Conservation (phyloP, 345 rosid genomes). For the Eucalyptus sideroxylon region DNA sequence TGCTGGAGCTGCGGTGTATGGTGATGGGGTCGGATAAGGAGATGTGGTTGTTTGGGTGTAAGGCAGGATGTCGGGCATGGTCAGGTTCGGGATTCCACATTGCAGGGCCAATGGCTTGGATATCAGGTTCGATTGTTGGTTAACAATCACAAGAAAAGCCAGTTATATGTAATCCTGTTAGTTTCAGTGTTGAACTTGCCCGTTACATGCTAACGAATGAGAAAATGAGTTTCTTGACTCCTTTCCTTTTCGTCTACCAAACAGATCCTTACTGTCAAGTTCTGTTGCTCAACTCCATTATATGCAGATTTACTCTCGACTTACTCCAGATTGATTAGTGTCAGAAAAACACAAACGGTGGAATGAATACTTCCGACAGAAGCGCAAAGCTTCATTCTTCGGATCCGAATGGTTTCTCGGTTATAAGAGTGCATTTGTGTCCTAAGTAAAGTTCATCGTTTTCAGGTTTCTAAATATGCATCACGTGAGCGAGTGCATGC, state of each 20-base stretch:
- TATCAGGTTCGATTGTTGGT: neutral
- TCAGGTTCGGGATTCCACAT: neutral
- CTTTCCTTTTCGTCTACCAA: neutral
- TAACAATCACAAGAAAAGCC: neutral
- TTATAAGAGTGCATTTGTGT: neutral
- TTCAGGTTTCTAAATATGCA: neutral
- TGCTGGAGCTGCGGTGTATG: neutral
- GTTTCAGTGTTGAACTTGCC: neutral
- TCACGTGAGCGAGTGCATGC: accelerated
- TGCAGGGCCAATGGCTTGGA: neutral
- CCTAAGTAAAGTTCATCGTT: neutral
- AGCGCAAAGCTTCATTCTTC: neutral
- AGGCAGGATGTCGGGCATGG: neutral
- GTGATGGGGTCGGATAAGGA: neutral
- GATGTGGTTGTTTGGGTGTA: neutral
- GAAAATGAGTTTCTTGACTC: neutral
- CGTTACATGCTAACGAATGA: neutral
- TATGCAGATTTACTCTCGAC: neutral
- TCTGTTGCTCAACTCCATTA: neutral
- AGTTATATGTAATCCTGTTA: neutral
- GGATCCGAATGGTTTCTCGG: neutral
- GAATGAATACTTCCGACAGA: neutral
- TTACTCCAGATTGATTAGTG: neutral
- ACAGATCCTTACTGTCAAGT: neutral
- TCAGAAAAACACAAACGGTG: neutral